phyloP scores from a whole-genome alignment of 495 filamentous ascomycete genomes.

The Penicillium fimorum region DNA sequence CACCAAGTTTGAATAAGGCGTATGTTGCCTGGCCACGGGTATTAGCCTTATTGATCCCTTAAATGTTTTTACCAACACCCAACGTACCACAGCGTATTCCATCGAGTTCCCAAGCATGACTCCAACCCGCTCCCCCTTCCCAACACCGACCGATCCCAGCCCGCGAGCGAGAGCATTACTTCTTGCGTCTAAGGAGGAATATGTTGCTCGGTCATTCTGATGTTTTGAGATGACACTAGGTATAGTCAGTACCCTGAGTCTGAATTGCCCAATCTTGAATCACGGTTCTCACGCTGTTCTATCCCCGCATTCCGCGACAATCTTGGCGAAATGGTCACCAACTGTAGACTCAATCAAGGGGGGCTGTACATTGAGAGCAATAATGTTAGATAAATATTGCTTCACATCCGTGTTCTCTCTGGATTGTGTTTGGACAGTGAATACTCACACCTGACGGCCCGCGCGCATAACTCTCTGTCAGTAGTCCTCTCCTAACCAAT shows the following conservation, averaged over 20 bases:
- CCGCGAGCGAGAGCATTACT: constrained; percentile 79
- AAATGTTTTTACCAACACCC: background rate
- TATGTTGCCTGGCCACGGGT: constrained; percentile 59
- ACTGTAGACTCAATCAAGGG: constrained; percentile 73
- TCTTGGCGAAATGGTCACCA: constrained; percentile 72
- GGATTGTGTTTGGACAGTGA: constrained; percentile 3
- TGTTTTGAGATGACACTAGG: constrained; percentile 64
- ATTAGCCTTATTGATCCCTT: background rate
- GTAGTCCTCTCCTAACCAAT: constrained; percentile 27
- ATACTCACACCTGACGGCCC: constrained; percentile 43
- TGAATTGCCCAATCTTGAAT: background rate
- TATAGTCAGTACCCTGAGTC: background rate
- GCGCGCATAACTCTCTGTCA: constrained; percentile 48
- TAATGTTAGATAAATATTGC: background rate
- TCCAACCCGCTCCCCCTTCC: constrained; percentile 81
- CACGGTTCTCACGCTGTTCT: constrained; percentile 58
- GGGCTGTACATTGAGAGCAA: constrained; percentile 48
- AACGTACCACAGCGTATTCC: constrained; percentile 70
- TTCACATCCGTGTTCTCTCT: background rate
- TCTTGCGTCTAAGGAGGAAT: constrained; percentile 66
- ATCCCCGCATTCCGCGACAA: constrained; percentile 73
- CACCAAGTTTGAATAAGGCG: constrained; percentile 88
- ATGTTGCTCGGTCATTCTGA: constrained; percentile 64
- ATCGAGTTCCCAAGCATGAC: constrained; percentile 82
- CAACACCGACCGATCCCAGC: constrained; percentile 68